Conservation (phyloP, 495 filamentous ascomycete species). For the Hypomontagnella monticulosa region DNA sequence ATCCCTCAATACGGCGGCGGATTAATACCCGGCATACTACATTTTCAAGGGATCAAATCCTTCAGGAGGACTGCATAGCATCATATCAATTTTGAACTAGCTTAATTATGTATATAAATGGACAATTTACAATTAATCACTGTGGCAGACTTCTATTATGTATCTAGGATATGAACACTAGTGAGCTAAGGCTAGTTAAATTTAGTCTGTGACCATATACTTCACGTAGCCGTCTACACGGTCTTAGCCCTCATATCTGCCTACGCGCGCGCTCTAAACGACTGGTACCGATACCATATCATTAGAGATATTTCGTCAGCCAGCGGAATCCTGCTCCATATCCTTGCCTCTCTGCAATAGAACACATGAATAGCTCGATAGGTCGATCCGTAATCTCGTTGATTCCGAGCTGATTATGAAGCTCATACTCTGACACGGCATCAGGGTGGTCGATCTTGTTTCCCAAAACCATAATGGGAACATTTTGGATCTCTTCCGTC, state of each 20-base stretch:
- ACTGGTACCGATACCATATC: background rate
- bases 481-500: background rate
- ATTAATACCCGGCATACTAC: too few relatives aligned
- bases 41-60: background rate
- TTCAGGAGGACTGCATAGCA: background rate
- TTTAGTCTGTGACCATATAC: too few relatives aligned
- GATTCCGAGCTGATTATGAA: constrained; percentile 2
- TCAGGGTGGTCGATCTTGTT: constrained; percentile 21
- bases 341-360: constrained; percentile 5
- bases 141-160: too few relatives aligned
- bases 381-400: background rate
- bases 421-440: constrained; percentile 7
- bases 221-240: too few relatives aligned
- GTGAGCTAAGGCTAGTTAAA: too few relatives aligned
- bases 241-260: too few relatives aligned
- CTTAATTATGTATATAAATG: too few relatives aligned
- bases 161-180: too few relatives aligned
- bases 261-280: too few relatives aligned
- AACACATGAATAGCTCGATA: constrained; percentile 22
- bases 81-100: too few relatives aligned
- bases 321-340: constrained; percentile 13
- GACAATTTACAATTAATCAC: too few relatives aligned
- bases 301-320: constrained; percentile 10
- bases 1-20: constrained; percentile 19
- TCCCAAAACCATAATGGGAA: constrained; percentile 15